Evolutionary conservation across 805 yeast species (phyloP).

Genomic region (Cyberlindnera mycetangii): DNA sequence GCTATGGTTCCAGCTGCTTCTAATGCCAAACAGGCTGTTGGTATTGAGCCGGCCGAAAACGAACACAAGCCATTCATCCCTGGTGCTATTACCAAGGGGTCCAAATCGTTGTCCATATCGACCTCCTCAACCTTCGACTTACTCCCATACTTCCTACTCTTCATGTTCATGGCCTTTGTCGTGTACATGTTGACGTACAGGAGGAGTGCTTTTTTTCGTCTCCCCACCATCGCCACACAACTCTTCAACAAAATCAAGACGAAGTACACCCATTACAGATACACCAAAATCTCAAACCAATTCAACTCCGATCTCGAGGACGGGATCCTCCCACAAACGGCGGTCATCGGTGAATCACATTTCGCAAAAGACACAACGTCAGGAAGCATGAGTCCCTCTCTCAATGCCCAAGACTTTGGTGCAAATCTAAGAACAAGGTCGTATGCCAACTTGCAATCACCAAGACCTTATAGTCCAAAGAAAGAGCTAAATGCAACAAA

Average conservation of each 20-base stretch:
- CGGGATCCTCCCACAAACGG: slow-evolving; percentile 16
- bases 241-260: slow-evolving; percentile 15
- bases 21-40: slow-evolving; percentile 13
- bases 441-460: slow-evolving; percentile 21
- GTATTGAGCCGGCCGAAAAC: slow-evolving; percentile 27
- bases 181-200: slow-evolving; percentile 14
- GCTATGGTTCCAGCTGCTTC: slow-evolving; percentile 33
- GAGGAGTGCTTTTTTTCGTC: slow-evolving; percentile 13
- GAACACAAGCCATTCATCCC: slow-evolving; percentile 22
- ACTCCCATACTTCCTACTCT: slow-evolving; percentile 11
- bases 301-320: slow-evolving; percentile 22
- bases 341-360: slow-evolving; percentile 1
- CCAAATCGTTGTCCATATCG: slow-evolving; percentile 5
- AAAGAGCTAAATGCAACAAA: slow-evolving; percentile 15
- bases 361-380: slow-evolving; percentile 12
- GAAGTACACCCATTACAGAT: slow-evolving; percentile 20
- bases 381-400: slow-evolving; percentile 25
- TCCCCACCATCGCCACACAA: slow-evolving; percentile 16
- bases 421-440: slow-evolving; percentile 24
- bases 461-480: slow-evolving; percentile 15
- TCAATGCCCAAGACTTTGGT: slow-evolving; percentile 14
- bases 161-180: not conserved
- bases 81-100: slow-evolving; percentile 17
- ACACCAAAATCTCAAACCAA: slow-evolving; percentile 21
- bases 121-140: slow-evolving; percentile 9